Conservation (phyloP, 1,284 basidiomycete species). For the Moesziomyces aphidis region DNA sequence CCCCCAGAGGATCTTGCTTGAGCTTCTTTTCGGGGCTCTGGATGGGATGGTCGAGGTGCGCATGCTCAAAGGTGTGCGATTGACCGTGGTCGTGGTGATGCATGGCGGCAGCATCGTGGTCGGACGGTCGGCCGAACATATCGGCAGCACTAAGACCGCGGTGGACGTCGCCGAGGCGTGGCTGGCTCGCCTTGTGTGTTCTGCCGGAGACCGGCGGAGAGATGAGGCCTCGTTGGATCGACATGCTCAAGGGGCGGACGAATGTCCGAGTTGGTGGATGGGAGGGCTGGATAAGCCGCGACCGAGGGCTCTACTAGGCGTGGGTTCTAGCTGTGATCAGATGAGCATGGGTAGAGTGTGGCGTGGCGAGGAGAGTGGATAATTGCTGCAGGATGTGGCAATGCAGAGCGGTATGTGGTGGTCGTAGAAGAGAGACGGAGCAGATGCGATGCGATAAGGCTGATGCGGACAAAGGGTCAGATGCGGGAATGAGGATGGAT, state of each 20-base stretch:
- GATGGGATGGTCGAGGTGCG: conserved; percentile 13
- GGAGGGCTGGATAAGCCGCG: background rate
- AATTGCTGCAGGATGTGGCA: too few species aligned
- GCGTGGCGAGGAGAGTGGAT: too few species aligned
- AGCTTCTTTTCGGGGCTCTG: conserved; percentile 38
- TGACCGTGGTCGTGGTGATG: too few species aligned
- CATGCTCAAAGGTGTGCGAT: conserved; percentile 7
- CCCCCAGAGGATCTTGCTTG: conserved; percentile 10
- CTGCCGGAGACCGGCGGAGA: conserved; percentile 38
- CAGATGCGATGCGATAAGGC: too few species aligned
- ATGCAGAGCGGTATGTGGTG: too few species aligned
- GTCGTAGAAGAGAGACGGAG: too few species aligned
- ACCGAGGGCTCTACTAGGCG: background rate
- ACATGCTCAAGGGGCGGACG: conserved; percentile 15
- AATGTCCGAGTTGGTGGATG: background rate
- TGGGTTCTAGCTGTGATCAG: background rate
- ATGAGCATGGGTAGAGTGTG: background rate
- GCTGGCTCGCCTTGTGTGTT: conserved; percentile 27
- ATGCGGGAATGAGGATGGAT: background rate
- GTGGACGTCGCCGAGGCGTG: conserved; percentile 18
- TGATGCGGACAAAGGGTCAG: too few species aligned
- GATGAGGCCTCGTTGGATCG: conserved; percentile 36
- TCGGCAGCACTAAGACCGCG: conserved; percentile 15
- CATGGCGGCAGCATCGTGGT: background rate
- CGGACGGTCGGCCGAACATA: conserved; percentile 17